A percentile compares a stretch with the other conserved stretches of the same genome.
These are phyloP conservation scores for Diaporthe sp. DNA, from an alignment of 2,329 filamentous ascomycete species.

Conservation along the genomic window DNA sequence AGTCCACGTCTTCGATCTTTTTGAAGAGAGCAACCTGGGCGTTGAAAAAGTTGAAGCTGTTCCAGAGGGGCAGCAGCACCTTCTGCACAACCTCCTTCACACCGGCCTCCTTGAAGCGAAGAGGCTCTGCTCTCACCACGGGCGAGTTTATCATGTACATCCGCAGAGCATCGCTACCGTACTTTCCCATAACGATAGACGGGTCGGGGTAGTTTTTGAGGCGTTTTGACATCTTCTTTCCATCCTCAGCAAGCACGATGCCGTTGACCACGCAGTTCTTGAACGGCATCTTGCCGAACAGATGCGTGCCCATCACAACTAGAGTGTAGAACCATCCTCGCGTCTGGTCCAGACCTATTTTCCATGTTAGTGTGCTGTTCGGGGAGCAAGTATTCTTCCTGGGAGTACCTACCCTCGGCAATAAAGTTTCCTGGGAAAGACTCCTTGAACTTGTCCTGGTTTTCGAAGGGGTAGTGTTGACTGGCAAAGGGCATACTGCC, in stretches of 20 bases:
- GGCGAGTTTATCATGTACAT: conserved; percentile 98
- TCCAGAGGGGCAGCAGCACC: conserved; percentile 92
- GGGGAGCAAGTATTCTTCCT: conserved; percentile 27
- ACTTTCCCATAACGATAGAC: conserved; percentile 82
- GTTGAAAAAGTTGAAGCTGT: conserved; percentile 96
- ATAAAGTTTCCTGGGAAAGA: conserved; percentile 95
- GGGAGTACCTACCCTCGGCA: conserved; percentile 72
- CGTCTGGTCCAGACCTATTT: conserved; percentile 78
- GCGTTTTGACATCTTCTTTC: conserved; percentile 99
- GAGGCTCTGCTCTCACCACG: conserved; percentile 89
- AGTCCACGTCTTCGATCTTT: conserved; percentile 84
- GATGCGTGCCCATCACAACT: conserved; percentile 86
- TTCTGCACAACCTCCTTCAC: conserved; percentile 96
- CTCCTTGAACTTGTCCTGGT: conserved; percentile 81
- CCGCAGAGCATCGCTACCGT: conserved; percentile 91
- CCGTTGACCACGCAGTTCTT: conserved; percentile 97
- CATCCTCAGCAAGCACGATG: conserved; percentile 92
- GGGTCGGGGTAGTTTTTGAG: conserved; percentile 97
- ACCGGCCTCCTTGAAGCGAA: conserved; percentile 90
- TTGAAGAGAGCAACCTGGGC: conserved; percentile 87
- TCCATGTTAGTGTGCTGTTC: neutral
- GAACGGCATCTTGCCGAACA: conserved; percentile 88
- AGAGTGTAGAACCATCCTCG: conserved; percentile 98
- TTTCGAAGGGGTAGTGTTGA: conserved; percentile 92
- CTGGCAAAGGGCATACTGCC: conserved; percentile 95